Conservation (phyloP, 345 rosid genomes). For the Tarenaya hassleriana region DNA sequence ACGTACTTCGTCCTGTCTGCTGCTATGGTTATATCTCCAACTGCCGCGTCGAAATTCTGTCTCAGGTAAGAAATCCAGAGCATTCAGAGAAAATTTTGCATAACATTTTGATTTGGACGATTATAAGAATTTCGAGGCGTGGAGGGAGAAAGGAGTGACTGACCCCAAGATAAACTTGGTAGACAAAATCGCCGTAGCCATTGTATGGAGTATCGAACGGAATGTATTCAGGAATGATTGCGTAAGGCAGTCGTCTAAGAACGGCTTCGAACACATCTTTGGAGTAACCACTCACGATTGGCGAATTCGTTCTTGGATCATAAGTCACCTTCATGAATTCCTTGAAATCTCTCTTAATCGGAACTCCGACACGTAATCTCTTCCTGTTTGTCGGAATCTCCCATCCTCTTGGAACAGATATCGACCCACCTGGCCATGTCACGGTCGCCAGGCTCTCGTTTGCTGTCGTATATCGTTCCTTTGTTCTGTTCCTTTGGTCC, state of each 20-base stretch:
- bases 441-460: constrained; percentile 9
- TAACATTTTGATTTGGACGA: not conserved
- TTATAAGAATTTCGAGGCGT: not conserved
- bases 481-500: too few species aligned
- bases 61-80: not conserved
- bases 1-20: constrained; percentile 37
- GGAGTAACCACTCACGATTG: constrained; percentile 22
- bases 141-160: not conserved
- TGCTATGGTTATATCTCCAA: constrained; percentile 60
- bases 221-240: constrained; percentile 24
- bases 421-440: constrained; percentile 45
- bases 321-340: constrained; percentile 21
- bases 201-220: not conserved
- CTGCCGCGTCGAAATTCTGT: constrained; percentile 49
- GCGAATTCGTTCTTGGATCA: not conserved
- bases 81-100: not conserved
- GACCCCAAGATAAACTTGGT: constrained; percentile 36
- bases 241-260: constrained; percentile 21
- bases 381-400: constrained; percentile 29
- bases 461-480: not conserved
- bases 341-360: constrained; percentile 25
- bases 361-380: constrained; percentile 40
- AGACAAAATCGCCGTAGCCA: constrained; percentile 30
- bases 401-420: constrained; percentile 33
- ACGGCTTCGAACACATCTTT: constrained; percentile 32